Evolutionary conservation across 768 basidiomycete genomes (phyloP), one percentile per base, ranked within the genome.

Genomic region (Leccinum longicurvipes): DNA sequence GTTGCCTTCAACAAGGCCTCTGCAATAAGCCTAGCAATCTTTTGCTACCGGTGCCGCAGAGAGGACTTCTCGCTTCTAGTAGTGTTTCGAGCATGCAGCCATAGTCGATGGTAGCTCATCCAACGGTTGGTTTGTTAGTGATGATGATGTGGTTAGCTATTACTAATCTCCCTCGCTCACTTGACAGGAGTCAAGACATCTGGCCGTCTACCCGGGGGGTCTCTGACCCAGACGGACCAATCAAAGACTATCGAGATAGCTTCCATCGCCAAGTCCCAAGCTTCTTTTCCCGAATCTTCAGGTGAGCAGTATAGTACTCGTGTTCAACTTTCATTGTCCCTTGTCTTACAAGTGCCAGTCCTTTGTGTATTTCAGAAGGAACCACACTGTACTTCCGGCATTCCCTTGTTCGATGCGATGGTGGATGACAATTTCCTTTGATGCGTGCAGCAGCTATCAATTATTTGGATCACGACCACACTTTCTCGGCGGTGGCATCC

Each of bases 131-230:
- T n/a, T 10, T 3, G 15, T 34, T 6, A 7, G 42, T 19, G 28
- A 25, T 31, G 12, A 3, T 48, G 19, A 3, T 47, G n/a, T 51
- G 10, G 48, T 55, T n/a, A 25, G 24, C 17, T 19, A 45, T 27
- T 7, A 6, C 57, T 61, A 3, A 64, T n/a, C 5, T 6, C 10
- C 23, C 39, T 51, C 12, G 14, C 11, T 51, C 19, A 24, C 14
- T 47, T n/a, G 5, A 47, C 36, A 65, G 55, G 39, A 41, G 56
- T 60, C 53, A 50, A 56, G 44, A 27, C 19, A 45, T 34, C 36
- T 48, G 32, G n/a, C 24, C 34, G 60, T 54, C 56, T 42, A 52
- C 47, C 55, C 29, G 41, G 60, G 54, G 53, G 56, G 60, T 65
- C 60, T 62, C 60, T 6, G 51, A 55, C 52, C 56, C 55, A 52